Evolutionary conservation across 805 yeast species (phyloP), one percentile per base, ranked within the genome.

Genomic region (Schizosaccharomyces osmophilus): DNA sequence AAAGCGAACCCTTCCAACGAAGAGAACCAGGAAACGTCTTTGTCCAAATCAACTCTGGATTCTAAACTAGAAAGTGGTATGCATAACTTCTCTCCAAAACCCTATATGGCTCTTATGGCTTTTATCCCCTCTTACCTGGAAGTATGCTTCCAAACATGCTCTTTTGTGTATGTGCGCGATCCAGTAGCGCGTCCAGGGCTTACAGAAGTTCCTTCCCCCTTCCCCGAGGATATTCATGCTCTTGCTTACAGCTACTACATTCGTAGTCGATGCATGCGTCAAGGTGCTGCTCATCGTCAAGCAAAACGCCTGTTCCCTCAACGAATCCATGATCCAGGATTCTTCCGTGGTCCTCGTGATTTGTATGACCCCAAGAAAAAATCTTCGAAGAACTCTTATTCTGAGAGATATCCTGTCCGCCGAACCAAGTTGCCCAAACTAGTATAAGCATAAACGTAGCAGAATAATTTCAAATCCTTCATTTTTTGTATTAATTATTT

Each of bases 111-210:
- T 1, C 94, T 95, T 59, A 86, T 88, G 73, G 93, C 97, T 13
- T 79, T 93, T 63, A 78, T 87, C 68, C 98, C 98, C 36, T 83
- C 85, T 64, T 97, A 93, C 72, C 75, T 93, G 62, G 97, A 93
- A 74, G 75, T 93, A 57, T 85, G 95, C 26, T 90, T 86, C 72
- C 79, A 80, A 64, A 87, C 97, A 4, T 90, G 97, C 71, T 96
- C 89, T 71, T 97, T 96, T 4, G 85, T 93, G n/a, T 93, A 90
- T 72, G 74, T 93, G 71, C 84, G 97, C 73, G 95, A 93, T 71
- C 98, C 98, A 17, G 88, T 93, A 60, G 95, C 97, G 15, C 81
- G 97, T 71, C 96, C 97, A 5, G 97, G 96, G 62, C 89, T 86
- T 69, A 85, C 95, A 41, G 98, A 93, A 75, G 95, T 93, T 63